Evolutionary conservation across 129 eudicot species (phyloP).

Genomic region (Lactuca saligna): DNA sequence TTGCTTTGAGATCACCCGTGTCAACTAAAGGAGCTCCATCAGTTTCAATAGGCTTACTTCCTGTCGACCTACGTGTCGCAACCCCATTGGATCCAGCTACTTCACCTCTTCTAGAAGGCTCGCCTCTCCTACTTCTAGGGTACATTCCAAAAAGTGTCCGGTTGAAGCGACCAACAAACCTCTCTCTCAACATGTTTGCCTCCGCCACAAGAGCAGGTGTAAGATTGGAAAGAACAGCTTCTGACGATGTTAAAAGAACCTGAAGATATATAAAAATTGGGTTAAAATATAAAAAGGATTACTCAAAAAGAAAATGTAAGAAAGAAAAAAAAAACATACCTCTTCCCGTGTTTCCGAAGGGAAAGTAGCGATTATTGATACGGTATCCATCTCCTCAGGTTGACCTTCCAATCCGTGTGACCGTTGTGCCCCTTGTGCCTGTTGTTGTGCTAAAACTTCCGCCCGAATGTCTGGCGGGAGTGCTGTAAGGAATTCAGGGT

Average conservation of each 20-base stretch:
- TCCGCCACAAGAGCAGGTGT: constrained; percentile 99
- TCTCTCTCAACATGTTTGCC: constrained; percentile 94
- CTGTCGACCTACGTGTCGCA: constrained; percentile 56
- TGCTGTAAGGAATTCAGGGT: constrained; percentile 98
- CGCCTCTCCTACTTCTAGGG: constrained; percentile 87
- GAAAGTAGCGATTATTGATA: constrained; percentile 94
- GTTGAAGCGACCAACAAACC: constrained; percentile 89
- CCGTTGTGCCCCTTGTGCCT: constrained; percentile 84
- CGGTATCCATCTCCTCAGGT: constrained; percentile 98
- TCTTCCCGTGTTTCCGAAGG: constrained; percentile 94
- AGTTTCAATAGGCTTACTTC: constrained; percentile 86
- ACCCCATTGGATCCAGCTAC: constrained; percentile 46
- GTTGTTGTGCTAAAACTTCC: constrained; percentile 95
- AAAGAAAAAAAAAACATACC: constrained; percentile 41
- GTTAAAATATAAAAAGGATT: neutral
- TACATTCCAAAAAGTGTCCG: constrained; percentile 86
- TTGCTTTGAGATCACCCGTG: constrained; percentile 74
- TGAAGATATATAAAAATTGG: constrained; percentile 12
- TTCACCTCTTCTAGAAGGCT: constrained; percentile 87
- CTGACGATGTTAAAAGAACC: constrained; percentile 97
- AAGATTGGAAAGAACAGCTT: constrained; percentile 93
- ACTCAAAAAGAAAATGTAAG: neutral
- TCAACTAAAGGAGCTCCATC: constrained; percentile 94
- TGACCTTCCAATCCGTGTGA: constrained; percentile 93
- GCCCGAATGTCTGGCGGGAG: constrained; percentile 97